Evolutionary conservation across 306 rosid genomes (phyloP), one percentile per base, ranked within the genome.

Genomic region (Oxytropis ochrocephala): DNA sequence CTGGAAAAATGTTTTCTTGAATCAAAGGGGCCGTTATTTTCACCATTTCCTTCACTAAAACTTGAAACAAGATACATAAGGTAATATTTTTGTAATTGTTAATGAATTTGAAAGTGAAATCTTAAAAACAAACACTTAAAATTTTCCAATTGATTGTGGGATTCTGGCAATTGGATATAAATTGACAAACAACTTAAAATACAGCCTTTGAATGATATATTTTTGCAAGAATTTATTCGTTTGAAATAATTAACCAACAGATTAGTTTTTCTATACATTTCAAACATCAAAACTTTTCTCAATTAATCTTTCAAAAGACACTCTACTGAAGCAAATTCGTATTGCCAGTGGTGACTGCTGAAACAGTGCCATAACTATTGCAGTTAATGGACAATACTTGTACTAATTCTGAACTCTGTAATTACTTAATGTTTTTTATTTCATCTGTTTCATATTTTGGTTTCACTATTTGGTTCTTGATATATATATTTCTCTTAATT

Each of bases 381-480:
- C 7, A 51, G 54, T 44, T 54, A 44, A 62, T 43, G 35, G 33
- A 9, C n/a, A 11, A 24, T 27, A 36, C 12, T 50, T 41, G 19
- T 53, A 35, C 67, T 48, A 11, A 16, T 10, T 61, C 2, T 35
- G 21, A 50, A 14, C 16, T 6, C 11, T 57, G 29, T 24, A 58
- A 24, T 7, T 53, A 14, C 69, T 61, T 59, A 5, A 33, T 57
- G 61, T 11, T 73, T 27, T 58, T 62, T 13, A 43, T 35, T 46
- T 8, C 42, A 13, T 5, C 27, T 4, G 27, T 66, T 72, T 38
- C 4, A 4, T 35, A 5, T 5, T 18, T 50, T 39, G 39, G 3
- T 70, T 76, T 48, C 44, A 51, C 33, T 19, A n/a, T 64, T 50
- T 48, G 30, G 53, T 65, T 52, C 18, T 41, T 56, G 51, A 72